phyloP scores from a whole-genome alignment of 2,329 filamentous ascomycete species.

The Sclerotinia sclerotiorum region DNA sequence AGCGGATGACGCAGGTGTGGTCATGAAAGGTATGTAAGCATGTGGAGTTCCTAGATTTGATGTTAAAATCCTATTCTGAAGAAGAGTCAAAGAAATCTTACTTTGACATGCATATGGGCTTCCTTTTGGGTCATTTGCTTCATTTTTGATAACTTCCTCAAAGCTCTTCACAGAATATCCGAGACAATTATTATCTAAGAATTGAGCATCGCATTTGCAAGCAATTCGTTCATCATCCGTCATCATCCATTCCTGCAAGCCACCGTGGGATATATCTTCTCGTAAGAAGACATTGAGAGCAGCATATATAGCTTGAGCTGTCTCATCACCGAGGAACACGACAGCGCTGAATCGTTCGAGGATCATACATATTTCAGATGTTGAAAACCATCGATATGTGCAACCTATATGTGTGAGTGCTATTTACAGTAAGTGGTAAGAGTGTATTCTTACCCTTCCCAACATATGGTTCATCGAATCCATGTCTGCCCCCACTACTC shows the following conservation, averaged over 20 bases:
- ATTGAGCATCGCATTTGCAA: constrained; percentile 47
- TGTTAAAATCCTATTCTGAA: background rate
- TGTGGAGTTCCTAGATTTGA: constrained; percentile 41
- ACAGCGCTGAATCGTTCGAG: constrained; percentile 46
- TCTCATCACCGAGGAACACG: constrained; percentile 46
- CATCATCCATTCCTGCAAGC: constrained; percentile 45
- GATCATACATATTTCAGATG: constrained; percentile 47
- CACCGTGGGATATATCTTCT: constrained; percentile 44
- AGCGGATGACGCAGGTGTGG: constrained; percentile 38
- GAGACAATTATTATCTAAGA: constrained; percentile 41
- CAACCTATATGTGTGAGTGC: constrained; percentile 37
- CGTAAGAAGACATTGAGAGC: constrained; percentile 48
- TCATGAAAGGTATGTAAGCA: constrained; percentile 41
- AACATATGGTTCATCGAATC: constrained; percentile 44
- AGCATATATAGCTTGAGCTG: constrained; percentile 45
- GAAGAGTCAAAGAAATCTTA: constrained; percentile 17
- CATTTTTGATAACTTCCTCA: constrained; percentile 30
- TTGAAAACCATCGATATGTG: constrained; percentile 46
- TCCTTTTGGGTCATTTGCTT: constrained; percentile 23
- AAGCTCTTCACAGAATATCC: constrained; percentile 35
- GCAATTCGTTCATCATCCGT: constrained; percentile 36
- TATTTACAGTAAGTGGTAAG: background rate
- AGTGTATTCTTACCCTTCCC: constrained; percentile 27
- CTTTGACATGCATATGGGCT: constrained; percentile 28
- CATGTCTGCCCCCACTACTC: constrained; percentile 45